Evolutionary conservation across 257 asterid genomes (phyloP), one percentile per base, ranked within the genome.

Genomic region (Rhazya stricta): DNA sequence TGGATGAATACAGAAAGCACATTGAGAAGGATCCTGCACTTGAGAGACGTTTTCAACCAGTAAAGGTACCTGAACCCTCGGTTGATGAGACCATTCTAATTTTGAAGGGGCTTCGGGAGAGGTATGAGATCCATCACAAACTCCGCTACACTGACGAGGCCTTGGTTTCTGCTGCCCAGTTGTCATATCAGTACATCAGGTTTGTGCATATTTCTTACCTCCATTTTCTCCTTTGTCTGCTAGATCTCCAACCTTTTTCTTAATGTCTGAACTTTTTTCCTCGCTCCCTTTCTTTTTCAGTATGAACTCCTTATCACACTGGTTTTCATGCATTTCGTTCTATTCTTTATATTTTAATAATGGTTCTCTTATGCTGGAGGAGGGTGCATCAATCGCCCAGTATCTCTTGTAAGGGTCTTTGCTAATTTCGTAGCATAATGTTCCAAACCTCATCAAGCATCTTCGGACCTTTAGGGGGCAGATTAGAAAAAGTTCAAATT

Each of bases 61-160:
- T 94, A 43, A 92, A 83, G 88, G 97, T 94, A 62, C 99, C 99
- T 13, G 99, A 94, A 74, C 99, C 99, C 57, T 79, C 97, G 6
- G 97, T 92, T 66, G 99, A 94, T 74, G 99, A 94, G 77, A 86
- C 97, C 67, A 90, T 94, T 87, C 97, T 84, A 84, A 94, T 94
- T 82, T 80, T 94, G 78, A 90, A 81, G 85, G 99, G 99, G 46
- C 92, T 94, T 71, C 78, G 97, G 25, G 97, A 90, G 77, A 90
- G 97, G 34, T 94, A 94, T 71, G 99, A 94, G 84, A 88, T 94
- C 36, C 99, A 94, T 85, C 99, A 94, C 93, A 92, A 92, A 83
- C 96, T 92, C 60, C 98, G 96, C 42, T 94, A 94, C 85, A 89
- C 99, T 15, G 99, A 94, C 27, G 98, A 89, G 57, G 86, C 99